Percentiles rank a stretch among this genome's conserved stretches.
phyloP scores from a whole-genome alignment of 495 filamentous ascomycete species.

The Monascus purpureus region DNA sequence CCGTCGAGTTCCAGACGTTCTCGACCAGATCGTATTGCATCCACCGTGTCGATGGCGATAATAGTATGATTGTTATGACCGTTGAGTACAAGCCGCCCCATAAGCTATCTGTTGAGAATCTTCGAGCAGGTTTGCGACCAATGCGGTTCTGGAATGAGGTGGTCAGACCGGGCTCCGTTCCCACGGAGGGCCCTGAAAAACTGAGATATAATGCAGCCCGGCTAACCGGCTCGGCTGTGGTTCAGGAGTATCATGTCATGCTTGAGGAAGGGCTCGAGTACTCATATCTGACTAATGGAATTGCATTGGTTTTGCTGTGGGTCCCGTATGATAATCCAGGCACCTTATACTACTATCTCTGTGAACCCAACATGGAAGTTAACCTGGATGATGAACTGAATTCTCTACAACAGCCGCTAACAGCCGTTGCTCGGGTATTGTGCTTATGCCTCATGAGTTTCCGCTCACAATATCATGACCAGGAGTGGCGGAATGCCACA shows the following conservation, averaged over 20 bases:
- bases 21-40: conserved; percentile 11
- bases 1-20: conserved; percentile 2
- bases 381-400: conserved; percentile 5
- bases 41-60: conserved; percentile 8
- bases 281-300: conserved; percentile 10
- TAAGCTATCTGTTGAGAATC: conserved; percentile 16
- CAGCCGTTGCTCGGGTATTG: conserved; percentile 3
- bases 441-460: conserved; percentile 8
- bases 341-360: conserved; percentile 16
- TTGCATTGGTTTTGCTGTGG: conserved; percentile 12
- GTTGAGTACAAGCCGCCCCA: conserved; percentile 24
- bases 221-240: conserved; percentile 9
- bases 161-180: conserved; percentile 8
- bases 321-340: conserved; percentile 9
- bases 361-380: conserved; percentile 15
- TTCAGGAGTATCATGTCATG: conserved; percentile 17
- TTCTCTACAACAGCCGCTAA: conserved; percentile 1
- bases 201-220: conserved; percentile 12
- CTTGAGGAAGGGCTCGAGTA: conserved; percentile 17
- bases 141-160: conserved; percentile 11
- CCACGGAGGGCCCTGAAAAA: conserved; percentile 7
- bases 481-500: conserved; percentile 11
- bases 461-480: conserved; percentile 3
- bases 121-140: conserved; percentile 14
- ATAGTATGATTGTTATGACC: conserved; percentile 10